These are phyloP conservation scores for Westerdykella ornata DNA, from an alignment of 2,329 filamentous ascomycete species.

Conservation along the genomic window DNA sequence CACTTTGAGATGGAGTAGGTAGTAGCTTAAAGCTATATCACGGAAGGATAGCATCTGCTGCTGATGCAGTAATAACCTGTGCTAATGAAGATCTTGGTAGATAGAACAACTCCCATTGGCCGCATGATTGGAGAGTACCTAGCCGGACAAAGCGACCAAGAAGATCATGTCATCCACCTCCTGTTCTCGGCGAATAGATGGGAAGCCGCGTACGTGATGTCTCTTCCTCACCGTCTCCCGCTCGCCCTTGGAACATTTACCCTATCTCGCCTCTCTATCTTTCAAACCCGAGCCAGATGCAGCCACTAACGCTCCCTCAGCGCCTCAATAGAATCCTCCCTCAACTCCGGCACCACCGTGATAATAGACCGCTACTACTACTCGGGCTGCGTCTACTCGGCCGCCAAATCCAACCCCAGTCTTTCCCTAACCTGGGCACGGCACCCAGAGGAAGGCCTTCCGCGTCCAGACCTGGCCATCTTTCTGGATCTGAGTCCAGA, in stretches of 20 bases:
- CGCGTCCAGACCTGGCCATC: slow-evolving; percentile 76
- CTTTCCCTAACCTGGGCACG: slow-evolving; percentile 74
- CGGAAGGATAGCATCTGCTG: slow-evolving; percentile 2
- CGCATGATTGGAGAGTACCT: slow-evolving; percentile 82
- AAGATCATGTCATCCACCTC: slow-evolving; percentile 84
- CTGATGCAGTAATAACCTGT: background rate
- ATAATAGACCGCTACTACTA: slow-evolving; percentile 93
- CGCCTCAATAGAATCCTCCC: slow-evolving; percentile 34
- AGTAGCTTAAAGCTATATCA: background rate
- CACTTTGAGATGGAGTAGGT: too few relatives aligned
- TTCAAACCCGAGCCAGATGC: background rate
- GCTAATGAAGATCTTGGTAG: slow-evolving; percentile 40
- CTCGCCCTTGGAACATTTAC: background rate
- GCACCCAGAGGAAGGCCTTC: slow-evolving; percentile 76
- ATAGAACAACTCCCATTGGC: slow-evolving; percentile 76
- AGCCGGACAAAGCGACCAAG: slow-evolving; percentile 62
- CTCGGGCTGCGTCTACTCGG: slow-evolving; percentile 86
- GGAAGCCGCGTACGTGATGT: slow-evolving; percentile 51
- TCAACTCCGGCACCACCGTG: slow-evolving; percentile 64
- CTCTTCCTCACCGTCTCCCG: background rate
- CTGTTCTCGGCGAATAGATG: slow-evolving; percentile 88
- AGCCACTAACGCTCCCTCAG: slow-evolving; percentile 10
- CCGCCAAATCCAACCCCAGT: slow-evolving; percentile 69
- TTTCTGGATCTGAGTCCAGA: slow-evolving; percentile 77
- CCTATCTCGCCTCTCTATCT: background rate